phyloP scores from a whole-genome alignment of 495 filamentous ascomycete genomes.

The Tricharina praecox region DNA sequence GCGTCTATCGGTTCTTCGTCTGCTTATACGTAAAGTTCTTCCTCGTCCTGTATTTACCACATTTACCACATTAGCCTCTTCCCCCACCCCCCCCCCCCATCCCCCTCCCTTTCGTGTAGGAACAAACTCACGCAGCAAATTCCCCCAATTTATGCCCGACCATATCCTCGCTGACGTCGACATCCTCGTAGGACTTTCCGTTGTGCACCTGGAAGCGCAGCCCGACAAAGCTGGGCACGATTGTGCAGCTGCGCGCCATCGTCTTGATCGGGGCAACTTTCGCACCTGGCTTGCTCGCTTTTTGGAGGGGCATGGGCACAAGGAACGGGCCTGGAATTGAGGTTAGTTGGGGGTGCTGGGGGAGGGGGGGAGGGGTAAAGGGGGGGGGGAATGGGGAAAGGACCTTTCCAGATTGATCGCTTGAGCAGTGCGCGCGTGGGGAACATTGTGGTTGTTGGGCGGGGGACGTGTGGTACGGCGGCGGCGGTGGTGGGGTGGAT shows the following conservation, averaged over 20 bases:
- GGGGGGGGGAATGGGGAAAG: neutral
- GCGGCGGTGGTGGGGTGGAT: too few relatives aligned
- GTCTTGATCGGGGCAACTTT: conserved; percentile 61
- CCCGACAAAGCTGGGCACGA: conserved; percentile 90
- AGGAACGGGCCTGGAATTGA: conserved; percentile 43
- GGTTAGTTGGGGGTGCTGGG: too few relatives aligned
- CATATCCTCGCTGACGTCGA: conserved; percentile 90
- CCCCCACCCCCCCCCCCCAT: neutral
- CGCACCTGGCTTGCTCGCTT: conserved; percentile 45
- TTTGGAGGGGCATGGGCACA: conserved; percentile 49
- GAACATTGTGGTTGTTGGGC: conserved; percentile 32
- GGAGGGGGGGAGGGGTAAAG: too few relatives aligned
- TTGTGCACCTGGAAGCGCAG: conserved; percentile 87
- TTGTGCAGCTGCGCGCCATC: conserved; percentile 76
- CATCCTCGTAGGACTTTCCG: conserved; percentile 80
- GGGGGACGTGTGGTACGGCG: too few relatives aligned
- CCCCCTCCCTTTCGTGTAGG: neutral
- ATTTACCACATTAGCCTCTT: conserved; percentile 3
- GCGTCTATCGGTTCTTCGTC: conserved; percentile 54
- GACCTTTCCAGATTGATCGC: conserved; percentile 45
- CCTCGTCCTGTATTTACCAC: conserved; percentile 57
- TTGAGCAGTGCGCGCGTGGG: conserved; percentile 37
- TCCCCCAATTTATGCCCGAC: conserved; percentile 95
- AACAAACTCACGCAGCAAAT: conserved; percentile 61
- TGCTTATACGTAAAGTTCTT: conserved; percentile 69